A percentile compares a stretch with the other conserved stretches of the same genome.
These are phyloP conservation scores for Ogataea paradorogensis DNA, from an alignment of 805 yeast genomes.

Conservation along the genomic window DNA sequence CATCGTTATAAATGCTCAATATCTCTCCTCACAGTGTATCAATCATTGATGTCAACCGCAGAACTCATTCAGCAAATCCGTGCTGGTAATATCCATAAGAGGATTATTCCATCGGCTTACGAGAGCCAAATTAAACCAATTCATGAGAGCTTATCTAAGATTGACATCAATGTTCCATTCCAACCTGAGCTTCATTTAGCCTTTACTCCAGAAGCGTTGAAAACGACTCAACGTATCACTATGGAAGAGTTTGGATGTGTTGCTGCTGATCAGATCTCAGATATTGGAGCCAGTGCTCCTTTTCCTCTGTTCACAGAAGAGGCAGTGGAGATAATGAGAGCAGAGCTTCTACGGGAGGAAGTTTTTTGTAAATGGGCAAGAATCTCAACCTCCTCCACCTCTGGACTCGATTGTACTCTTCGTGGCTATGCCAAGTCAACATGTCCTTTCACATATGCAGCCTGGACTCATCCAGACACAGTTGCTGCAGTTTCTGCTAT, in stretches of 20 bases:
- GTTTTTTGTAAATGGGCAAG: slow-evolving; percentile 45
- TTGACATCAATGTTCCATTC: slow-evolving; percentile 32
- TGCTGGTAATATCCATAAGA: slow-evolving; percentile 38
- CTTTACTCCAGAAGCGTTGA: slow-evolving; percentile 35
- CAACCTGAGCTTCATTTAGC: slow-evolving; percentile 40
- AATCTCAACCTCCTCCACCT: slow-evolving; percentile 39
- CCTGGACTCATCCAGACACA: slow-evolving; percentile 60
- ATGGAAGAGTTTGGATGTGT: slow-evolving; percentile 51
- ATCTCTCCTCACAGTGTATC: neutral
- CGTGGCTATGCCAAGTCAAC: slow-evolving; percentile 48
- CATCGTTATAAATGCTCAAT: slow-evolving; percentile 4
- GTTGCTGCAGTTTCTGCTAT: slow-evolving; percentile 50
- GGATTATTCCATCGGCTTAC: slow-evolving; percentile 35
- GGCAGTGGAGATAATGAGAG: slow-evolving; percentile 56
- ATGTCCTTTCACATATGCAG: slow-evolving; percentile 52
- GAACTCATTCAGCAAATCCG: slow-evolving; percentile 34
- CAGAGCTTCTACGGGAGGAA: slow-evolving; percentile 49
- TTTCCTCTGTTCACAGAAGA: slow-evolving; percentile 61
- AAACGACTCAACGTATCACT: slow-evolving; percentile 38
- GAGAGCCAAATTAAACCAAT: slow-evolving; percentile 33
- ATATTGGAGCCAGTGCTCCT: slow-evolving; percentile 56
- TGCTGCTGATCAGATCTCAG: slow-evolving; percentile 46
- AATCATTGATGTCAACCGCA: slow-evolving; percentile 28
- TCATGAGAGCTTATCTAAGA: slow-evolving; percentile 13
- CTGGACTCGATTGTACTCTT: slow-evolving; percentile 47